Conservation (phyloP, 331 rosid genomes). For the Saraca asoca region DNA sequence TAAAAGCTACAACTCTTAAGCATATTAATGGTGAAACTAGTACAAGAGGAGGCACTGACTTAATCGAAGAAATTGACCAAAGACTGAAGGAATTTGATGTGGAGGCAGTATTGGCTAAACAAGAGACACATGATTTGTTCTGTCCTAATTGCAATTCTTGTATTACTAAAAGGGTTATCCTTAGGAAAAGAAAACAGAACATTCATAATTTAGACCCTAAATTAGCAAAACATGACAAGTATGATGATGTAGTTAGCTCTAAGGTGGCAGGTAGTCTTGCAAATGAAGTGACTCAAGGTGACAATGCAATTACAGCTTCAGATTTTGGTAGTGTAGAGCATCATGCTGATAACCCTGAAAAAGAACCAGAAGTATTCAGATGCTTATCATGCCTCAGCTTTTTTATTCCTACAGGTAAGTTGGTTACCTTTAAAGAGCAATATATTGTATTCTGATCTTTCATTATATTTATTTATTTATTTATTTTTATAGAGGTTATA, state of each 20-base stretch:
- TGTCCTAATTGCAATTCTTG: slow-evolving; percentile 58
- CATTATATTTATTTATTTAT: too few relatives aligned
- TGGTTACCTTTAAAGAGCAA: slow-evolving; percentile 2
- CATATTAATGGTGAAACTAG: slow-evolving; percentile 18
- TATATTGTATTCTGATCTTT: slow-evolving; percentile 13
- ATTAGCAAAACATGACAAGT: slow-evolving; percentile 33
- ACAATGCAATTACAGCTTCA: slow-evolving; percentile 15
- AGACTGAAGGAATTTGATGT: slow-evolving; percentile 41
- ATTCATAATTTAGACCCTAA: not conserved
- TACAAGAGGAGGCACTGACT: slow-evolving; percentile 28
- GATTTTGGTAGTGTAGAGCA: slow-evolving; percentile 25
- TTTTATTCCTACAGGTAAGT: slow-evolving; percentile 48
- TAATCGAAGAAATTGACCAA: slow-evolving; percentile 31
- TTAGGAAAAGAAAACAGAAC: slow-evolving; percentile 47
- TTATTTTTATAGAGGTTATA: too few relatives aligned
- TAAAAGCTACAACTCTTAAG: not conserved
- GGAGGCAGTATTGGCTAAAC: slow-evolving; percentile 49
- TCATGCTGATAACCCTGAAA: slow-evolving; percentile 25
- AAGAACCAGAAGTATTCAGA: slow-evolving; percentile 44
- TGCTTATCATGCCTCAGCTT: slow-evolving; percentile 54
- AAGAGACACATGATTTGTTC: slow-evolving; percentile 56
- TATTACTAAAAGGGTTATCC: slow-evolving; percentile 55
- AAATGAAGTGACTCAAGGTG: slow-evolving; percentile 18
- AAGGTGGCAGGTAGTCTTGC: not conserved
- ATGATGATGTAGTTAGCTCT: not conserved